A percentile compares a stretch with the other conserved stretches of the same genome.
These are phyloP conservation scores for Mycena olivaceomarginata DNA, from an alignment of 768 basidiomycete species.

Conservation along the genomic window DNA sequence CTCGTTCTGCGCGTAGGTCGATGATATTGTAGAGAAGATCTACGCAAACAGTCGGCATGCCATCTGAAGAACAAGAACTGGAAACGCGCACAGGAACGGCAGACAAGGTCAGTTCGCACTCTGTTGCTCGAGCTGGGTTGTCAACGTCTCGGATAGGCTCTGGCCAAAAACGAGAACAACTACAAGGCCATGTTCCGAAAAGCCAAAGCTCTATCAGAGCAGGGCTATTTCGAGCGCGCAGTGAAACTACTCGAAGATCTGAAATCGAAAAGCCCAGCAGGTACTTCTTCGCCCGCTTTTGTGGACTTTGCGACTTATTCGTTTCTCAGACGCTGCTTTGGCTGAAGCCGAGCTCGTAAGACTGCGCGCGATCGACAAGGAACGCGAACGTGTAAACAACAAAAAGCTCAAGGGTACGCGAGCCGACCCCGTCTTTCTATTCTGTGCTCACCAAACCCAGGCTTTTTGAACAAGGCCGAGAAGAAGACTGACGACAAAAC, in stretches of 20 bases:
- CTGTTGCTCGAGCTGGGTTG: neutral
- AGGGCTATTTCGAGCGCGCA: constrained; percentile 86
- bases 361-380: constrained; percentile 78
- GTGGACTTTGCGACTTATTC: constrained; percentile 10
- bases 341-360: constrained; percentile 81
- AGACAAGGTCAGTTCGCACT: constrained; percentile 73
- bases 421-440: too few relatives aligned
- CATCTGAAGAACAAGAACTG: constrained; percentile 89
- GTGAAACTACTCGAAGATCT: constrained; percentile 79
- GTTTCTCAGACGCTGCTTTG: constrained; percentile 55
- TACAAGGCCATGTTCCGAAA: constrained; percentile 89
- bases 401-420: constrained; percentile 83
- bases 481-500: constrained; percentile 22
- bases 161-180: constrained; percentile 85
- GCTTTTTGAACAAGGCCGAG: constrained; percentile 64
- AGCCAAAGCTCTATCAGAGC: constrained; percentile 86
- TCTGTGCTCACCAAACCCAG: constrained; percentile 52
- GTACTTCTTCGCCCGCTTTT: constrained; percentile 56
- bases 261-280: constrained; percentile 77
- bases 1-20: constrained; percentile 67
- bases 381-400: constrained; percentile 78
- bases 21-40: constrained; percentile 86
- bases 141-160: constrained; percentile 67
- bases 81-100: constrained; percentile 89
- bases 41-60: constrained; percentile 90